A percentile compares a stretch with the other conserved stretches of the same genome.
phyloP scores from a whole-genome alignment of 108 stramenopile species.

The Cyclotella atomus region DNA sequence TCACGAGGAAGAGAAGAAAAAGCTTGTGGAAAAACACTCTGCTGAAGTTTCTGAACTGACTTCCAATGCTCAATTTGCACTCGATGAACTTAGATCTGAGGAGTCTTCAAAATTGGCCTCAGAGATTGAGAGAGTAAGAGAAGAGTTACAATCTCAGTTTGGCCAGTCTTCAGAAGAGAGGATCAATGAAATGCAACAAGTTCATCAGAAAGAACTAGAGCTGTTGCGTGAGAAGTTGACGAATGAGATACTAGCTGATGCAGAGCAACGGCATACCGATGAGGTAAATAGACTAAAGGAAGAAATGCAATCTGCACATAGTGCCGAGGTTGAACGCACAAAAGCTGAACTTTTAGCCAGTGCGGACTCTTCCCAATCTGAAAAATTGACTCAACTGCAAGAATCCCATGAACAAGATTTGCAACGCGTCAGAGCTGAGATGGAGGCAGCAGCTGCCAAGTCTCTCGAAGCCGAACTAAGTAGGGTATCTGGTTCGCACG shows the following conservation, averaged over 20 bases:
- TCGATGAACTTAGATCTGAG: constrained; percentile 18
- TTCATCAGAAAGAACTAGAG: constrained; percentile 19
- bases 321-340: constrained; percentile 12
- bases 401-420: constrained; percentile 24
- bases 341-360: constrained; percentile 6
- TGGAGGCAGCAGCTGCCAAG: constrained; percentile 36
- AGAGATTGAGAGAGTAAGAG: constrained; percentile 33
- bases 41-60: constrained; percentile 20
- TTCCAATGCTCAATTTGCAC: constrained; percentile 24
- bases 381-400: constrained; percentile 18
- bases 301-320: constrained; percentile 21
- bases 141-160: constrained; percentile 26
- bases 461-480: constrained; percentile 38
- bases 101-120: constrained; percentile 22
- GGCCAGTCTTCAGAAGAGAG: constrained; percentile 4
- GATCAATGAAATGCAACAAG: not conserved
- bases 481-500: constrained; percentile 26
- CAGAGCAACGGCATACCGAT: constrained; percentile 14
- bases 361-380: constrained; percentile 8
- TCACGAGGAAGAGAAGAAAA: constrained; percentile 12
- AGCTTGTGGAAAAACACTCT: constrained; percentile 12
- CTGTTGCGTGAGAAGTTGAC: constrained; percentile 15
- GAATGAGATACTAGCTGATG: constrained; percentile 12
- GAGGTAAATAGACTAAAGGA: constrained; percentile 1
- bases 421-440: constrained; percentile 29